phyloP scores from a whole-genome alignment of 2,329 filamentous ascomycete genomes.

The Exophiala dermatitidis region DNA sequence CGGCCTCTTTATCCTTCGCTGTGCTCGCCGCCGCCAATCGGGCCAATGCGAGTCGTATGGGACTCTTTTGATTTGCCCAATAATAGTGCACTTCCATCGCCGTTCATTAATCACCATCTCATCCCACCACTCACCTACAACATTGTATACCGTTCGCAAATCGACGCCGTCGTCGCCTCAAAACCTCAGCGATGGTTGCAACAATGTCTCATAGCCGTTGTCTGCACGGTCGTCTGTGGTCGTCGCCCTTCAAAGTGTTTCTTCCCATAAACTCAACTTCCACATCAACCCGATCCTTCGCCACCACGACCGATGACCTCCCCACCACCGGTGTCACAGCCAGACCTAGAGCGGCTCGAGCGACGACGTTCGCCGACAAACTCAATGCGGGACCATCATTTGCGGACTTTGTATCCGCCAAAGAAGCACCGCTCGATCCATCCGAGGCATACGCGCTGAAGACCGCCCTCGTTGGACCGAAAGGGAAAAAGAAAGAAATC shows the following conservation, averaged over 20 bases:
- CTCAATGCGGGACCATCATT: conserved; percentile 60
- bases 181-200: conserved; percentile 15
- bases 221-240: conserved; percentile 23
- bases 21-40: too few relatives aligned
- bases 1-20: too few relatives aligned
- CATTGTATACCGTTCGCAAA: too few relatives aligned
- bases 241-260: conserved; percentile 26
- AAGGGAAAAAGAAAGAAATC: conserved; percentile 57
- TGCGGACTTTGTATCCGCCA: conserved; percentile 52
- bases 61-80: too few relatives aligned
- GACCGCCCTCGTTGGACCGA: conserved; percentile 54
- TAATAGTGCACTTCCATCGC: too few relatives aligned
- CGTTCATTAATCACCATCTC: background rate
- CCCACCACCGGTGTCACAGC: conserved; percentile 29
- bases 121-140: background rate
- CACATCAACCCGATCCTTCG: conserved; percentile 32
- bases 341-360: conserved; percentile 33
- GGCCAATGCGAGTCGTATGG: too few relatives aligned
- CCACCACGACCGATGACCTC: conserved; percentile 38
- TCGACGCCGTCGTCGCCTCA: background rate
- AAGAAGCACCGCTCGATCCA: conserved; percentile 37
- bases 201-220: conserved; percentile 21
- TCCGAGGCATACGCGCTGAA: conserved; percentile 53
- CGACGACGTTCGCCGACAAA: conserved; percentile 55
- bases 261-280: conserved; percentile 12